These are phyloP conservation scores for Macrolepiota albuminosa DNA, from an alignment of 768 basidiomycete genomes.

Conservation along the genomic window DNA sequence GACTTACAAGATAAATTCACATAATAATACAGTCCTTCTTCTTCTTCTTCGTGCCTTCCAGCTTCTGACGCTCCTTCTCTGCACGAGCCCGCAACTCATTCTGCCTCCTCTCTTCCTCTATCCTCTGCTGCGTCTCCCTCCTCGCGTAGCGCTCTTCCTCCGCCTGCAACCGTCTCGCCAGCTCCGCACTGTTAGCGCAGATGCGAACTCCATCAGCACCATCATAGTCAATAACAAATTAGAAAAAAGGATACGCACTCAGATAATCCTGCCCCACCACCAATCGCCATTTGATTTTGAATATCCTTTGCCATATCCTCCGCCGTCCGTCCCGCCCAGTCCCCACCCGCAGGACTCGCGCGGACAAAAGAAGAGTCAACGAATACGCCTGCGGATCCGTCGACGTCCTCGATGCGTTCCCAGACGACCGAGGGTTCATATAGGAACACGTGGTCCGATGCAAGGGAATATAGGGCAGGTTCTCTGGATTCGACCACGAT, in stretches of 20 bases:
- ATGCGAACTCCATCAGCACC: constrained; percentile 4
- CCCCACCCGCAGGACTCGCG: constrained; percentile 70
- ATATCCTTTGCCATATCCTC: constrained; percentile 48
- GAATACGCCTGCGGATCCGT: constrained; percentile 73
- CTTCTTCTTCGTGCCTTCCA: constrained; percentile 41
- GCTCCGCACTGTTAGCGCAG: constrained; percentile 42
- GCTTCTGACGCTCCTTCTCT: constrained; percentile 24
- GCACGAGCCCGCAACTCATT: constrained; percentile 22
- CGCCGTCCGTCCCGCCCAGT: constrained; percentile 71
- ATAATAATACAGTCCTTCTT: constrained; percentile 55
- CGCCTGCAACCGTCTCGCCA: constrained; percentile 72
- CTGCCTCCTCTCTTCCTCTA: constrained; percentile 21
- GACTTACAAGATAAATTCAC: constrained; percentile 24
- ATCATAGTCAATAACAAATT: neutral
- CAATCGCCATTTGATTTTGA: constrained; percentile 24
- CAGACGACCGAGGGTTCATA: constrained; percentile 79
- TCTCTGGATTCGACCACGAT: constrained; percentile 6
- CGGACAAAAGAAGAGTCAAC: constrained; percentile 66
- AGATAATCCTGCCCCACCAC: constrained; percentile 28
- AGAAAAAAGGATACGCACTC: constrained; percentile 46
- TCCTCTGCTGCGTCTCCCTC: constrained; percentile 27
- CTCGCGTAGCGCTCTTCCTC: constrained; percentile 29
- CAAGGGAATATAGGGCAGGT: constrained; percentile 69
- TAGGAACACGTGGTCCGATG: constrained; percentile 80
- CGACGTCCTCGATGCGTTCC: constrained; percentile 88